Evolutionary conservation across 2,329 filamentous ascomycete species (phyloP), one percentile per base, ranked within the genome.

Genomic region (Xylaria sp.): DNA sequence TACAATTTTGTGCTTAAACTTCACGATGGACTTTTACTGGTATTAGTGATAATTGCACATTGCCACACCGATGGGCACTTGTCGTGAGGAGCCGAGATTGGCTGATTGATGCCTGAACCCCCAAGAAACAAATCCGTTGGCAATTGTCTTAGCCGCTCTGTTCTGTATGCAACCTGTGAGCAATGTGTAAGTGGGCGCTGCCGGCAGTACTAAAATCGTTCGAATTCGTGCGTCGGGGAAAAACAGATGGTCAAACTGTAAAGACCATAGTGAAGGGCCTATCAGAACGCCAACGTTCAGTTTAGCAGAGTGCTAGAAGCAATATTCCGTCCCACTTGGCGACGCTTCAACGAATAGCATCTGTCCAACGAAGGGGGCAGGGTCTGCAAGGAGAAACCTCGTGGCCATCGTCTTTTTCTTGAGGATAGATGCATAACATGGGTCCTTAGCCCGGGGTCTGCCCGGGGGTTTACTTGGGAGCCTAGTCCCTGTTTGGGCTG

Each of bases 341-440:
- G 44, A 34, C 37, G 37, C 54, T 20, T 34, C 15, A 48, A 61
- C 66, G 66, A 66, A 69, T 66, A 25, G 48, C 20, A 65, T 55
- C 18, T 23, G 12, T 54, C 66, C 66, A 71, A 41, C 62, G 34
- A 66, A 68, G 65, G 54, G 41, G 61, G 50, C 70, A 71, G 68
- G 15, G 61, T 41, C 67, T 70, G 64, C 70, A 72, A 72, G 64
- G 64, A 70, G 68, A 70, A 70, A 63, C 67, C 70, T 70, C 70
- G 68, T 72, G 70, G 68, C 58, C 64, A 61, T 63, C 61, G 68
- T 72, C 51, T 68, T 60, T 60, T 58, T 56, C 34, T 71, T 56
- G 61, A 71, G 60, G 61, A 61, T 41, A 59, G 60, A 50, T 70
- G 67, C 70, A 71, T 71, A 58, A 51, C 63, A 71, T 66, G 37